Base-by-base conservation (phyloP, 2,329 filamentous ascomycete species). In the Stemphylium beticola region DNA sequence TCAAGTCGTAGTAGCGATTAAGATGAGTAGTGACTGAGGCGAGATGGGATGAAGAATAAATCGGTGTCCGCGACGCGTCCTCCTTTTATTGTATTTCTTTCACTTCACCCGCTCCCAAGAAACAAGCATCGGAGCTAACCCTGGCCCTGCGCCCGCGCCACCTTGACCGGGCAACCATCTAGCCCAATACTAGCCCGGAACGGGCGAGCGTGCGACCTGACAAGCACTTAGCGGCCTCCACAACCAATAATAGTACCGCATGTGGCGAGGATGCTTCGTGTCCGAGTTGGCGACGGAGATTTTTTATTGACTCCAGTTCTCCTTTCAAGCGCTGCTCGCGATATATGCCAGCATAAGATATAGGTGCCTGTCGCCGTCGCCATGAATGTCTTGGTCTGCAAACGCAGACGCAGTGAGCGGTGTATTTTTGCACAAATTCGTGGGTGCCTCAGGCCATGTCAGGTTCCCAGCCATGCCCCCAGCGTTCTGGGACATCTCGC, bases 131-230 rank as follows among this genome's bases (percentile, higher is more conserved):
- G 47, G 52, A 45, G 56, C 62, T 57, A 53, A 36, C 57, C 53
- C 58, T 49, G 50, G 57, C 60, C 41, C 44, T 54, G 42, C 34
- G 49, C 56, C 26, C 55, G 55, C 65, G 65, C 63, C 60, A 61
- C 61, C 57, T 50, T 66, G 62, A 42, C 63, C 61, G 33, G 57
- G 65, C 65, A 68, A 68, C 65, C 57, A 37, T 26, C 57, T 44
- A 49, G 37, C 54, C 34, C 57, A 46, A 44, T 41, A n/a, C 52
- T 46, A 51, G 18, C 24, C 34, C 38, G 7, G n/a, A 47, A 45
- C 22, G 18, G 47, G 37, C 39, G 18, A 22, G 18, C 22, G 18
- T 12, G 12, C 37, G 15, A 15, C 22, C 38, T 48, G 51, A 47
- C 37, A 42, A 15, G 52, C 38, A 20, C 38, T 29, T 55, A 57